Evolutionary conservation across 352 stramenopile species (phyloP).

Genomic region (Pythium volutum): DNA sequence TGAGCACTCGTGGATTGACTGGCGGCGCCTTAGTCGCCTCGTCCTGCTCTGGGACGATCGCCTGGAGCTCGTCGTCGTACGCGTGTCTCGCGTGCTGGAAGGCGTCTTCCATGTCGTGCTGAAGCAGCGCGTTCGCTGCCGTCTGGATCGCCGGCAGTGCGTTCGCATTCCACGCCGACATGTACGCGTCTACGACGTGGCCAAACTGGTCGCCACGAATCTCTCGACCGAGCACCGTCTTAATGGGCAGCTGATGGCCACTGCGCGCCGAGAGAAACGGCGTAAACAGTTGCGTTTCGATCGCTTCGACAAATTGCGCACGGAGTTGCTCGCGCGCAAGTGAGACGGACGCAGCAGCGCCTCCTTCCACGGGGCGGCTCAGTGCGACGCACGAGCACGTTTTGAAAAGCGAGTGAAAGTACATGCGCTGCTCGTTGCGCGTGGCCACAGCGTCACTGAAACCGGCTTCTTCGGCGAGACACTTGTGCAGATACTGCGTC

Average conservation of each 20-base stretch:
- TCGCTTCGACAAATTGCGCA: constrained; percentile 47
- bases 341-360: constrained; percentile 7
- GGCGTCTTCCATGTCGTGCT: constrained; percentile 32
- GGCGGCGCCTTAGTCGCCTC: background rate
- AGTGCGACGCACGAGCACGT: constrained; percentile 39
- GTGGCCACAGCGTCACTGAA: constrained; percentile 50
- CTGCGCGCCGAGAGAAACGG: constrained; percentile 39
- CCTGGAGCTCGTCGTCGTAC: constrained; percentile 26
- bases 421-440: constrained; percentile 61
- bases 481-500: constrained; percentile 49
- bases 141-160: constrained; percentile 44
- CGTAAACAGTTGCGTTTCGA: constrained; percentile 42
- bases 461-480: constrained; percentile 42
- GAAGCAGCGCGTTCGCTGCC: constrained; percentile 39
- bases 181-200: constrained; percentile 39
- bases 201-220: constrained; percentile 40
- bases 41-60: background rate
- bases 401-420: constrained; percentile 48
- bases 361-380: constrained; percentile 49
- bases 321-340: constrained; percentile 37
- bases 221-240: constrained; percentile 40
- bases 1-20: background rate
- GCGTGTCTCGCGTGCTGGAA: constrained; percentile 28
- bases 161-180: constrained; percentile 38
- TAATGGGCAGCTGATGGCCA: constrained; percentile 33